Evolutionary conservation across 805 yeast species (phyloP), one percentile per base, ranked within the genome.

Genomic region (Spathaspora hagerdaliae): DNA sequence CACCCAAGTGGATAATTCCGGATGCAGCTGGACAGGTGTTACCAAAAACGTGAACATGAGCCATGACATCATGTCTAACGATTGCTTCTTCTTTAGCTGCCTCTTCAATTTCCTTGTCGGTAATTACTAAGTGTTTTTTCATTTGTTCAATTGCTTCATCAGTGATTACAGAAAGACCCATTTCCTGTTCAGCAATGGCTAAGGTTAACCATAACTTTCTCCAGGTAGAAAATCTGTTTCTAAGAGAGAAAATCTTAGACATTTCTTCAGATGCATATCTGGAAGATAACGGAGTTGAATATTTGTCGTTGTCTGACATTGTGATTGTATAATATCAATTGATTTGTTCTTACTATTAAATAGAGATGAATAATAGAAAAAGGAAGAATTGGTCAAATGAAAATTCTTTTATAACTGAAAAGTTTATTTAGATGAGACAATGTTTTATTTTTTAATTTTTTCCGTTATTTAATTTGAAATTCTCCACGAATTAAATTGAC

Each of bases 21-120:
- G 98, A 92, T 32, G 99, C 99, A 6, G 85, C 85, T 14, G 99
- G 99, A 59, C 96, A 87, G 12, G 87, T 82, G 58, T 83, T 77
- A 55, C 99, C 99, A 65, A 87, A 94, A 47, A 85, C 87, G 64
- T 94, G 99, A 46, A 94, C 99, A 59, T 94, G 99, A 46, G 98
- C 96, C 99, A 94, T 94, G 57, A 94, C 99, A 64, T 94, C 99
- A 69, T 94, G 99, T 75, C 99, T 87, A 47, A 94, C 98, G 65
- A 86, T 90, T 43, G 98, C 96, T 71, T 94, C 99, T 72, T 94
- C 97, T 55, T 79, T 81, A 47, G 91, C 74, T 38, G 99, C 98
- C 47, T 75, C 86, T 47, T 77, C 89, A 52, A 94, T 89, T 61
- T 95, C 98, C 56, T 87, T 95, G 65, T 92, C 97, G 7, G 97